Base-by-base conservation (phyloP, 441 rosid genomes). In the Geranium incanum region DNA sequence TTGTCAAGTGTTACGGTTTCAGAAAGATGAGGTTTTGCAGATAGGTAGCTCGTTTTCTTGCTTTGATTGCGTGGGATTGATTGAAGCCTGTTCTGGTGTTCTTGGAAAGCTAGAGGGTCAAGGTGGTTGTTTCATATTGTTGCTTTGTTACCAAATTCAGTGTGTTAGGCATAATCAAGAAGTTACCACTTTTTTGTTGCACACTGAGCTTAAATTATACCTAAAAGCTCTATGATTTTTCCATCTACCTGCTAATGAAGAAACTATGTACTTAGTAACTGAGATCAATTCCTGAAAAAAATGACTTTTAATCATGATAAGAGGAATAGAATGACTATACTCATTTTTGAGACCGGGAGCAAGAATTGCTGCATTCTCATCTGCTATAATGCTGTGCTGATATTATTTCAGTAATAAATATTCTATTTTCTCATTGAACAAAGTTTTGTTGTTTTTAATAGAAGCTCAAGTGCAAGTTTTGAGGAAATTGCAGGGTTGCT, bases 21-120 rank as follows among this genome's bases (percentile, higher is more conserved):
- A 70, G 21, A 80, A 82, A n/a, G 85, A 72, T 59, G 92, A 86
- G 68, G 48, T 72, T 60, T 76, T 92, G 77, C 84, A 67, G 73
- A 70, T 85, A 18, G 96, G 92, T 36, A 85, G 89, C 86, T 81
- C 85, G 39, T 79, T 74, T 76, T 65, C 84, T 11, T 77, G 70
- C 68, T 45, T 15, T 0, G 77, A 83, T 71, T 81, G 83, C 71
- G 70, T 80, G 33, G 88, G 81, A 72, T 71, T 92, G 80, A 71
- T 87, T 39, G 78, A 83, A 60, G 77, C 80, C 67, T 84, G 84
- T 75, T 60, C 72, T 52, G 82, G 80, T 36, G 43, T 85, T 76
- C 64, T 87, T 36, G 64, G 73, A 28, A 84, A 82, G 73, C 60
- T 89, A 71, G 82, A 81, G 8, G 74, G 75, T 68, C 78, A 75